phyloP scores from a whole-genome alignment of 495 filamentous ascomycete species.

The Chaetomium tenue region DNA sequence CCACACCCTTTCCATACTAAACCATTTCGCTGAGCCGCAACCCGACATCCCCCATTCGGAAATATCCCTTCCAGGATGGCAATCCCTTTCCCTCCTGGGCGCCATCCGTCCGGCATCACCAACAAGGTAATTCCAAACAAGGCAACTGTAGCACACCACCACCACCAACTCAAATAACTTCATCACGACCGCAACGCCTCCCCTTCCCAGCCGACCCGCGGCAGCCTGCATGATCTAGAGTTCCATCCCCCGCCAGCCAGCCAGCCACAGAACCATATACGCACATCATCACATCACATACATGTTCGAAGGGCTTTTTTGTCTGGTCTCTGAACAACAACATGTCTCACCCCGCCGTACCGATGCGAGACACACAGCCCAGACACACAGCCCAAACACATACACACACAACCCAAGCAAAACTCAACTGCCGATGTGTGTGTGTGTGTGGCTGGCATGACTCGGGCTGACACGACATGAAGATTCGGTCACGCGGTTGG shows the following conservation, averaged over 20 bases:
- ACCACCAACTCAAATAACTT: background rate
- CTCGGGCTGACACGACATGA: no score
- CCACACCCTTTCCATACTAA: background rate
- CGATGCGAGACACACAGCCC: no score
- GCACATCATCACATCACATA: no score
- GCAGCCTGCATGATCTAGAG: slow-evolving; percentile 1
- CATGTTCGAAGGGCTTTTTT: no score
- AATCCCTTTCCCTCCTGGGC: background rate
- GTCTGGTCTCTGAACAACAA: no score
- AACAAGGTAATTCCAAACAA: background rate
- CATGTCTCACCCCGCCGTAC: no score
- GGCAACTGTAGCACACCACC: background rate
- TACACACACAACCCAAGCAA: background rate
- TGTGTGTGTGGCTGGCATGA: no score
- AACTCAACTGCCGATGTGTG: background rate
- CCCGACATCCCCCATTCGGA: slow-evolving; percentile 1
- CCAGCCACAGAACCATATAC: background rate
- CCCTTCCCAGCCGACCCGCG: background rate
- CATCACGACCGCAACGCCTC: background rate
- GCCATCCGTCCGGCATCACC: background rate
- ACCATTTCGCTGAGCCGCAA: background rate
- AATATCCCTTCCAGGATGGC: background rate
- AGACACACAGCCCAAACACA: background rate
- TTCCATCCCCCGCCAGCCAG: background rate
- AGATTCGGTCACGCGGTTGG: no score